Evolutionary conservation across 371 early-diverging fungal species (phyloP).

Genomic region (Apophysomyces elegans): DNA sequence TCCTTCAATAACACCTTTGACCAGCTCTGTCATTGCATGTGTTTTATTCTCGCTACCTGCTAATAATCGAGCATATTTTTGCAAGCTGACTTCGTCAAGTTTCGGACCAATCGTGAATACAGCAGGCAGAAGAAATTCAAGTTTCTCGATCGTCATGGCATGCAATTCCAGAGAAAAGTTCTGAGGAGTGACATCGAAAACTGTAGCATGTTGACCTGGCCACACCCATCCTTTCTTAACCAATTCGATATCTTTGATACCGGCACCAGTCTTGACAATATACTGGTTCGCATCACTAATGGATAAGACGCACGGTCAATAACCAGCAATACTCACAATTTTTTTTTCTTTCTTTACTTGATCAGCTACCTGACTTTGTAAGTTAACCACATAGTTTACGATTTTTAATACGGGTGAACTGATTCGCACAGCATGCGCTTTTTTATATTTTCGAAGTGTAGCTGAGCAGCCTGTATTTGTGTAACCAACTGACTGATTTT

Average conservation of each 20-base stretch:
- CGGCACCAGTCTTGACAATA: conserved; percentile 47
- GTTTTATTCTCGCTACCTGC: conserved; percentile 23
- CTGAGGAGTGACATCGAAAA: conserved; percentile 46
- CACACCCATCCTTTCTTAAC: conserved; percentile 66
- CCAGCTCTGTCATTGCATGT: conserved; percentile 35
- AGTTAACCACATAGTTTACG: conserved; percentile 2
- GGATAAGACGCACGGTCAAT: neutral
- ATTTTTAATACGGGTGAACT: neutral
- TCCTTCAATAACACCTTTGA: conserved; percentile 61
- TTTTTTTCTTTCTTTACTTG: neutral
- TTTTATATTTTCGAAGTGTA: neutral
- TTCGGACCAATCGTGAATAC: conserved; percentile 53
- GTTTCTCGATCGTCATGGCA: conserved; percentile 58
- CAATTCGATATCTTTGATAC: conserved; percentile 56
- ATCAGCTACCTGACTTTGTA: conserved; percentile 13
- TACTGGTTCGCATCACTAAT: conserved; percentile 41
- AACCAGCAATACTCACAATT: neutral
- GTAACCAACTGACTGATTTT: too few species aligned
- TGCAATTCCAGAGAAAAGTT: conserved; percentile 52
- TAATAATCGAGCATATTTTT: conserved; percentile 47
- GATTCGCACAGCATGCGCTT: neutral
- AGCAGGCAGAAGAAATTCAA: conserved; percentile 55
- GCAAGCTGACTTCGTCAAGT: conserved; percentile 39
- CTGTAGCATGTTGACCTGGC: conserved; percentile 31
- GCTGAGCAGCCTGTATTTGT: conserved; percentile 1